Evolutionary conservation across 225 moss, liverwort and hornwort species (phyloP).

Genomic region (Rhytidiadelphus loreus): DNA sequence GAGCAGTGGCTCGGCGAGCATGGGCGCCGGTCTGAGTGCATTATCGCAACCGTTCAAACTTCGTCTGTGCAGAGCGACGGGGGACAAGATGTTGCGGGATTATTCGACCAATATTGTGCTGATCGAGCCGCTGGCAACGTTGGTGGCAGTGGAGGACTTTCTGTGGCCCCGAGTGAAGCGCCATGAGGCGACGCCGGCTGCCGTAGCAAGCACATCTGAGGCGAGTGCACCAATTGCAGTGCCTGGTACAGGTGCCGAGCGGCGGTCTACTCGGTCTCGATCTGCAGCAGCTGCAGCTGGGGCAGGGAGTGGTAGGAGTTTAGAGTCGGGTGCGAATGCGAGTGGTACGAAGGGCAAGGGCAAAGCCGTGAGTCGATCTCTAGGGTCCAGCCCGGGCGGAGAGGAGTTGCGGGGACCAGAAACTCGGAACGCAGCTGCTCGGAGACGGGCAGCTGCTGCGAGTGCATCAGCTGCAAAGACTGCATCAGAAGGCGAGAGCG

Average conservation of each 20-base stretch:
- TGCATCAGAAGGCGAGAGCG: conserved; percentile 65
- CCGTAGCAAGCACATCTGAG: conserved; percentile 58
- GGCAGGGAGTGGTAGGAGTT: conserved; percentile 30
- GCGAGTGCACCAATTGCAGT: conserved; percentile 44
- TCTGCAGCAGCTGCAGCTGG: conserved; percentile 49
- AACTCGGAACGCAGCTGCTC: conserved; percentile 96
- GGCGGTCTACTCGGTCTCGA: conserved; percentile 71
- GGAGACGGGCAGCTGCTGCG: conserved; percentile 79
- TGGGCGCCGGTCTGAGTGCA: conserved; percentile 74
- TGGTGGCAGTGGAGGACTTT: conserved; percentile 90
- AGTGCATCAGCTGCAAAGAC: conserved; percentile 56
- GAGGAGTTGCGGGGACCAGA: conserved; percentile 88
- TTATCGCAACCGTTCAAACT: conserved; percentile 92
- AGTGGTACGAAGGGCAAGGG: conserved; percentile 85
- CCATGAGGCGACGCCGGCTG: conserved; percentile 40
- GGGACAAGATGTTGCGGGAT: conserved; percentile 78
- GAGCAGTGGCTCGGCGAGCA: conserved; percentile 63
- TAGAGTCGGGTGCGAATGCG: conserved; percentile 29
- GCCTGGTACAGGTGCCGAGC: conserved; percentile 42
- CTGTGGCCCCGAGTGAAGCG: conserved; percentile 98
- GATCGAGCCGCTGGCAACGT: conserved; percentile 88
- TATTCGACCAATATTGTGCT: conserved; percentile 89
- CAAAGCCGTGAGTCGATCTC: conserved; percentile 59
- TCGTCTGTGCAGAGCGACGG: conserved; percentile 72
- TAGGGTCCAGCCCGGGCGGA: conserved; percentile 36